A percentile compares a stretch with the other conserved stretches of the same genome.
Conservation (phyloP, 768 basidiomycete genomes). For the Podaxis sp. region DNA sequence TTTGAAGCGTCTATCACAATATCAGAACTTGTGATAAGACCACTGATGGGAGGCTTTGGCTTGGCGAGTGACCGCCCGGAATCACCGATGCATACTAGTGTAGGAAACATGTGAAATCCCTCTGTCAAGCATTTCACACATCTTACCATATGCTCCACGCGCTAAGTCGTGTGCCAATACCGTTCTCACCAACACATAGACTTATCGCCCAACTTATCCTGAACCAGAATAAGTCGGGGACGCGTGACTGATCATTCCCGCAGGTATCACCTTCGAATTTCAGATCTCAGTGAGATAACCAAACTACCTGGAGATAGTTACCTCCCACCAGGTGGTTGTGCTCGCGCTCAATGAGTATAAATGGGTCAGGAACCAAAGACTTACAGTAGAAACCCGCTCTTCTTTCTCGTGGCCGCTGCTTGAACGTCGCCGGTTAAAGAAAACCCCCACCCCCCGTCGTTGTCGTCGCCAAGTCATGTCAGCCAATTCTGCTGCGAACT, state of each 20-base stretch:
- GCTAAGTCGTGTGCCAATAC: not conserved
- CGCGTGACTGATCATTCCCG: not conserved
- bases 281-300: not conserved
- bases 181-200: not conserved
- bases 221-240: not conserved
- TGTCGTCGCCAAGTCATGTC: slow-evolving; percentile 21
- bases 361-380: no score
- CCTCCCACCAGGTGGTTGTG: not conserved
- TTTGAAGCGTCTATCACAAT: no score
- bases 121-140: no score
- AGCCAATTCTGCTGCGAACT: slow-evolving; percentile 60
- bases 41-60: no score
- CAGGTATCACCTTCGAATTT: not conserved
- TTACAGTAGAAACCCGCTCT: no score
- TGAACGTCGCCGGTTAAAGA: not conserved
- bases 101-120: no score
- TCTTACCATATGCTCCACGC: no score
- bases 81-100: no score
- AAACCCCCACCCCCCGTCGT: not conserved
- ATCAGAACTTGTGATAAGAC: no score
- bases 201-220: not conserved
- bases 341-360: not conserved
- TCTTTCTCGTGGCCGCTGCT: not conserved
- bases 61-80: no score
- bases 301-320: not conserved